Base-by-base conservation (phyloP, 2,329 filamentous ascomycete genomes). In the Ophiosphaerella korrae region DNA sequence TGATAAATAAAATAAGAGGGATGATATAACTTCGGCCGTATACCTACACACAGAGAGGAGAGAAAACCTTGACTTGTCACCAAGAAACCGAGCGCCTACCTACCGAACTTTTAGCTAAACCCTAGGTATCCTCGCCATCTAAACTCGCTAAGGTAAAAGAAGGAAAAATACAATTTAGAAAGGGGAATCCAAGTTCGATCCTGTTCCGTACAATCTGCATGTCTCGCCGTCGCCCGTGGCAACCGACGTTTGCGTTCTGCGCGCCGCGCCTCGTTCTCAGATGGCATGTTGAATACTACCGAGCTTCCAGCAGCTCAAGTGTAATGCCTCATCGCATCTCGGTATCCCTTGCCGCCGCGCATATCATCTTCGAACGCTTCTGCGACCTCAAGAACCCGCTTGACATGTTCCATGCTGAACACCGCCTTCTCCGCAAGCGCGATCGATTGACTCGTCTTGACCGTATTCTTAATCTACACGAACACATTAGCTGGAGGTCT, bases 291-390 rank as follows among this genome's bases (percentile, higher is more conserved):
- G 1, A 9, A 6, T 29, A 32, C 7, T 16, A 26, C 33, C 8
- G 18, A 31, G 26, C n/a, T 29, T 29, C 34, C 9, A 36, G 16
- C 11, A 40, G 29, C 32, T 55, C 73, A 87, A 50, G 83, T 87
- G 62, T 94, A 94, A 66, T 87, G 89, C 58, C 88, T 82, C 90
- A 94, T 93, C 0, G 89, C 90, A 68, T 94, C 90, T 59, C 89
- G 78, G 62, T 90, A 95, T 0, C 90, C 90, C 0, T 83, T 80
- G 0, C 90, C 90, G 5, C 91, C 92, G 70, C 88, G 90, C 43
- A 96, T 78, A 69, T 96, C 91, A 26, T 86, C 82, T 57, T 93
- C 89, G 72, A 96, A 96, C 32, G 85, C 88, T 72, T 90, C 86
- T 21, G 88, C 87, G 2, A 95, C 90, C 37, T 92, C 88, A n/a